Conservation (phyloP, 2,329 filamentous ascomycete species). For the Fusarium sp. region DNA sequence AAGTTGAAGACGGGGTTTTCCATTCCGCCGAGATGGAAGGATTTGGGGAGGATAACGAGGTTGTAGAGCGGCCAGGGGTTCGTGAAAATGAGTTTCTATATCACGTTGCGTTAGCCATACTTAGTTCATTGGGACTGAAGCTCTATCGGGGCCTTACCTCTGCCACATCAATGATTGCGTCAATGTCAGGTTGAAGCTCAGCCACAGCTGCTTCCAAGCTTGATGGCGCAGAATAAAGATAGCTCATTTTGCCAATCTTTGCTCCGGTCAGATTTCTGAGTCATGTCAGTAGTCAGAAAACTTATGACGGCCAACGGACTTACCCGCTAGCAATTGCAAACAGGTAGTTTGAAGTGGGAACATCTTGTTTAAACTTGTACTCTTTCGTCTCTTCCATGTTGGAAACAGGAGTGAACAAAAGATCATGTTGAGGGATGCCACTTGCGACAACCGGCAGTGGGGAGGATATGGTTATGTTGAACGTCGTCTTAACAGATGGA, state of each 20-base stretch:
- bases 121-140: no score
- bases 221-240: not conserved
- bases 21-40: slow-evolving; percentile 11
- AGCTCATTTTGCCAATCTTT: not conserved
- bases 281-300: not conserved
- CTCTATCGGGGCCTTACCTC: not conserved
- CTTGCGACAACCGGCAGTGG: not conserved
- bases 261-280: not conserved
- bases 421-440: not conserved
- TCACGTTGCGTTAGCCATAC: not conserved
- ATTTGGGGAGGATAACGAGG: slow-evolving; percentile 2
- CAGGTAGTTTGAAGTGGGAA: not conserved
- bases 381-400: not conserved
- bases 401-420: not conserved
- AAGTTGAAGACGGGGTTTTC: slow-evolving; percentile 16
- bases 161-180: not conserved
- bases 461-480: not conserved
- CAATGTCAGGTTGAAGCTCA: not conserved
- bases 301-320: not conserved
- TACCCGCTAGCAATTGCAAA: not conserved
- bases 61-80: slow-evolving; percentile 8
- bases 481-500: not conserved
- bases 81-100: not conserved
- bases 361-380: not conserved
- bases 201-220: not conserved